These are phyloP conservation scores for Thraustochytrium striatum DNA, from an alignment of 352 stramenopile species.

Conservation along the genomic window DNA sequence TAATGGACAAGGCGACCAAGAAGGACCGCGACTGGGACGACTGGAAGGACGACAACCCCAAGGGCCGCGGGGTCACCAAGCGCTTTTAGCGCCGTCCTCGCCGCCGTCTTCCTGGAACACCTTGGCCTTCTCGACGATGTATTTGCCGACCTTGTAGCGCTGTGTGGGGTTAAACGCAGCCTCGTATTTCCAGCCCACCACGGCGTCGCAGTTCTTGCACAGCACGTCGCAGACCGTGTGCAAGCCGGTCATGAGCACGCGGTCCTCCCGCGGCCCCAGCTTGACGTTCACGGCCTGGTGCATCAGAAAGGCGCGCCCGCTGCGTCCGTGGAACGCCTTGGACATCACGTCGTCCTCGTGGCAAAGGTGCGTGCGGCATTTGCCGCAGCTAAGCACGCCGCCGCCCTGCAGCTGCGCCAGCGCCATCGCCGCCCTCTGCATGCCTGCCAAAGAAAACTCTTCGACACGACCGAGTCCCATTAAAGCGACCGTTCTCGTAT, in stretches of 20 bases:
- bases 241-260: slow-evolving; percentile 85
- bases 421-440: slow-evolving; percentile 6
- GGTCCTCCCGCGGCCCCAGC: slow-evolving; percentile 75
- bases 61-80: slow-evolving; percentile 50
- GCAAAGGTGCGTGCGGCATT: slow-evolving; percentile 35
- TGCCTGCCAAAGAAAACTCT: too few relatives aligned
- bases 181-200: slow-evolving; percentile 90
- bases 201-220: slow-evolving; percentile 81
- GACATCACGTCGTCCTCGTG: slow-evolving; percentile 37
- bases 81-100: slow-evolving; percentile 14
- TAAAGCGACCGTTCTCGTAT: too few relatives aligned
- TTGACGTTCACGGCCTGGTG: slow-evolving; percentile 70
- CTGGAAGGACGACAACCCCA: slow-evolving; percentile 53
- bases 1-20: slow-evolving; percentile 32
- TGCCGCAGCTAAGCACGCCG: slow-evolving; percentile 17
- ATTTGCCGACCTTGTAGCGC: slow-evolving; percentile 95
- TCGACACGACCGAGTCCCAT: too few relatives aligned
- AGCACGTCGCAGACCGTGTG: slow-evolving; percentile 88
- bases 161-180: slow-evolving; percentile 83
- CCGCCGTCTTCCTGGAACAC: slow-evolving; percentile 61
- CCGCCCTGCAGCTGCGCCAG: slow-evolving; percentile 45
- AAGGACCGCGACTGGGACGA: slow-evolving; percentile 51
- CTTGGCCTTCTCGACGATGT: slow-evolving; percentile 91
- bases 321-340: slow-evolving; percentile 65
- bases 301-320: slow-evolving; percentile 67